Base-by-base conservation (phyloP, 139 green algal genomes). In the Auxenochlorella protothecoides region DNA sequence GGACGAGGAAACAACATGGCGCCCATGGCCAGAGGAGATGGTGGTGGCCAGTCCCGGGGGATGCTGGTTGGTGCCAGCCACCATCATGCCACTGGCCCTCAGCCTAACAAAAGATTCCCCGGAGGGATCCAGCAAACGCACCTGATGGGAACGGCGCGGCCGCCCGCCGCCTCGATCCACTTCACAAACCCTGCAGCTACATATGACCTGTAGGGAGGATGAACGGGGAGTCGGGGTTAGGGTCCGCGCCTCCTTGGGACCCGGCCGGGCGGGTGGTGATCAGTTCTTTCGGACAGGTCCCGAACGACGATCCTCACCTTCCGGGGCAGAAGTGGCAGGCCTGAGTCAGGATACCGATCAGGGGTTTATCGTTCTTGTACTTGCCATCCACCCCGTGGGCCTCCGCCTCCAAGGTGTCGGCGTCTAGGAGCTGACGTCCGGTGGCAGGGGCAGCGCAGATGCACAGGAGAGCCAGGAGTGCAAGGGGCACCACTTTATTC, bases 111-210 rank as follows among this genome's bases (percentile, higher is more conserved):
- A 44, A 44, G 27, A 44, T 44, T 44, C 27, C 27, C 27, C 27
- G 27, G 27, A 44, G 27, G 9, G 11, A 62, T 15, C 57, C 57
- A 9, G 9, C 52, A 53, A 13, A 51, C 71, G 44, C 60, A 84
- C 78, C 81, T 80, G 59, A 92, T 85, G 3, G 87, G 87, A 13
- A 92, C 86, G 4, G 79, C 84, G 7, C 87, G 72, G 5, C 72
- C 87, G 57, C 87, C 87, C 7, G 82, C 79, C 9, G 79, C 66
- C 66, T 92, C 87, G 13, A 92, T 78, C 87, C 86, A 92, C 72
- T 92, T 92, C 0, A 89, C 83, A 56, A 90, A 92, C 15, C 76
- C 87, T 14, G 84, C 84, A 8, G 84, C 86, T 11, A 92, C 81
- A 66, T 89, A 91, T 12, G 73, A 84, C 72, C 77, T 80, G 73